phyloP scores from a whole-genome alignment of 805 yeast species.

The Candida caryicola region DNA sequence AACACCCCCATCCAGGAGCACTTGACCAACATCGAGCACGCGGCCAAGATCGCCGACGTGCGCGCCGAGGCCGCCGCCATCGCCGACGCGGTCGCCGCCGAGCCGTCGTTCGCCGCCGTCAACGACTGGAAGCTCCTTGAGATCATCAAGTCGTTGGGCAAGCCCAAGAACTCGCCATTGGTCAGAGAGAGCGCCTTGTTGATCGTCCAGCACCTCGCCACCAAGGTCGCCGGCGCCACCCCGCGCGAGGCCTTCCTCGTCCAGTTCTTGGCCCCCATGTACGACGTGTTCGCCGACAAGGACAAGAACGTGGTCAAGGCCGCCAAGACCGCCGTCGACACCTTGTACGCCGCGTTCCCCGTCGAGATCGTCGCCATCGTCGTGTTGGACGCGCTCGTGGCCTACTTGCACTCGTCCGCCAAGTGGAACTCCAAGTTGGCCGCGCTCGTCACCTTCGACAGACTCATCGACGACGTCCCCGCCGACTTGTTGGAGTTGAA shows the following conservation, averaged over 20 bases:
- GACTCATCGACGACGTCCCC: slow-evolving; percentile 73
- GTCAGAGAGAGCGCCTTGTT: slow-evolving; percentile 76
- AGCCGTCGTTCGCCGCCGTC: slow-evolving; percentile 42
- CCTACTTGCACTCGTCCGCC: slow-evolving; percentile 74
- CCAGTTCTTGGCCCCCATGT: slow-evolving; percentile 58
- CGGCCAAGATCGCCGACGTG: slow-evolving; percentile 52
- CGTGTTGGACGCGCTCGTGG: slow-evolving; percentile 58
- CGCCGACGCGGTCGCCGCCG: slow-evolving; percentile 44
- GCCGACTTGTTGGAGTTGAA: slow-evolving; percentile 80
- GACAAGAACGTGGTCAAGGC: slow-evolving; percentile 83
- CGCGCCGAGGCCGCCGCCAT: slow-evolving; percentile 54
- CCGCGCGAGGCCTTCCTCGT: slow-evolving; percentile 76
- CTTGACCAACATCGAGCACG: slow-evolving; percentile 50
- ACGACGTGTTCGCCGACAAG: slow-evolving; percentile 79
- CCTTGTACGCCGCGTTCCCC: slow-evolving; percentile 68
- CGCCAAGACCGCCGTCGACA: slow-evolving; percentile 75
- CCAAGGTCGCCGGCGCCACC: slow-evolving; percentile 60
- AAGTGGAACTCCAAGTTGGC: slow-evolving; percentile 91
- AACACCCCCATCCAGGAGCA: slow-evolving; percentile 64
- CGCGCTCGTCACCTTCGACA: slow-evolving; percentile 71
- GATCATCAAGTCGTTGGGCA: slow-evolving; percentile 61
- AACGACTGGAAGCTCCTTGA: slow-evolving; percentile 65
- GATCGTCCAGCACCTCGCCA: slow-evolving; percentile 55
- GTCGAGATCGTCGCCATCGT: slow-evolving; percentile 75
- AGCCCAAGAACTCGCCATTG: slow-evolving; percentile 69